These are phyloP conservation scores for Hordeum pubiflorum DNA, from an alignment of 202 grass and related monocot genomes.

Conservation along the genomic window DNA sequence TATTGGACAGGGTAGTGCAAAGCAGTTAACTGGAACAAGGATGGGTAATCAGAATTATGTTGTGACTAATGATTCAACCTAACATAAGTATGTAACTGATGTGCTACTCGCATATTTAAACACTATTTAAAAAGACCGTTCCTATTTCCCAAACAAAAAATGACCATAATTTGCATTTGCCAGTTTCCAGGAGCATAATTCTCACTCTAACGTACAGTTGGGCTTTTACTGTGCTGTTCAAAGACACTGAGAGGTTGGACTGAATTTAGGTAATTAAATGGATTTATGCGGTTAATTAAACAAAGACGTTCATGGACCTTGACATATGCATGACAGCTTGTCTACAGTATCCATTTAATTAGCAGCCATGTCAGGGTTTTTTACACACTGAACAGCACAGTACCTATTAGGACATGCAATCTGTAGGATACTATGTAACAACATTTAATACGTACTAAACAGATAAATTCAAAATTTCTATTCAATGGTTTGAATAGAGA, in stretches of 20 bases:
- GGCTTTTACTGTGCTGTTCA: neutral
- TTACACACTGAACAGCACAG: neutral
- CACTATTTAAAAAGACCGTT: neutral
- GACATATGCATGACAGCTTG: neutral
- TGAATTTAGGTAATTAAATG: neutral
- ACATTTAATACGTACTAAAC: neutral
- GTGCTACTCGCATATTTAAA: neutral
- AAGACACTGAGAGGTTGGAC: neutral
- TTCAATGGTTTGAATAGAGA: slow-evolving; percentile 15
- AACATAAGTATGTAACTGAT: neutral
- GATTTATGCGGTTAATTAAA: neutral
- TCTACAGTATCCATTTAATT: neutral
- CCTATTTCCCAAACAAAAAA: neutral
- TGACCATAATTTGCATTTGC: neutral
- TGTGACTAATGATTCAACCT: neutral
- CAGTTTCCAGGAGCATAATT: neutral
- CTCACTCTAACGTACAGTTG: neutral
- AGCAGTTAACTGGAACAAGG: neutral
- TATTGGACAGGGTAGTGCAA: neutral
- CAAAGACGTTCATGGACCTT: neutral
- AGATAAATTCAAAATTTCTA: neutral
- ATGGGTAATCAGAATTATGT: neutral
- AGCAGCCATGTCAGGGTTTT: neutral
- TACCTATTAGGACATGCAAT: slow-evolving; percentile 8
- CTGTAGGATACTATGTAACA: neutral